Evolutionary conservation across 2,329 filamentous ascomycete genomes (phyloP).

Genomic region (Diplodia seriata): DNA sequence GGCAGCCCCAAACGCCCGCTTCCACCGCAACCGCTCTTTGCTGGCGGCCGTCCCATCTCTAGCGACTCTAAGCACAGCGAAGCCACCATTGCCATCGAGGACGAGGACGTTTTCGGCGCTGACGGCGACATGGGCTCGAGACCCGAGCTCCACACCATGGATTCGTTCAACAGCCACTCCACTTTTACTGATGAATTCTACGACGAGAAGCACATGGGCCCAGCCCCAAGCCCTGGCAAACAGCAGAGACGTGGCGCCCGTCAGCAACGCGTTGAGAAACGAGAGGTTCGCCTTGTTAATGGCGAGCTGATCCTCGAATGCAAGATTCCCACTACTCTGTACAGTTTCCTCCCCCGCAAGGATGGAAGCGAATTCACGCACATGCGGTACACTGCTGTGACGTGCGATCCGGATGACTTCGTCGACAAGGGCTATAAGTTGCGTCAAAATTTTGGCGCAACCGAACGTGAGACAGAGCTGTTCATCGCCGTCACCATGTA

Average conservation of each 20-base stretch:
- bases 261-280: constrained; percentile 85
- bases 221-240: constrained; percentile 77
- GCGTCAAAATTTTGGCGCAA: constrained; percentile 85
- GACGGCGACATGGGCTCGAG: constrained; percentile 59
- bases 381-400: constrained; percentile 99
- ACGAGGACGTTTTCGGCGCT: constrained; percentile 74
- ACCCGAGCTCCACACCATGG: constrained; percentile 66
- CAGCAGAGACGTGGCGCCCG: constrained; percentile 88
- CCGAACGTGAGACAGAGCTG: constrained; percentile 86
- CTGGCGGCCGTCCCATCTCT: constrained; percentile 58
- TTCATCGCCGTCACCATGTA: constrained; percentile 99
- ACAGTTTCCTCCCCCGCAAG: constrained; percentile 91
- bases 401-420: constrained; percentile 95
- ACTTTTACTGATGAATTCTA: constrained; percentile 61
- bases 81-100: constrained; percentile 73
- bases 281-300: constrained; percentile 95
- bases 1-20: constrained; percentile 86
- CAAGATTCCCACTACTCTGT: constrained; percentile 97
- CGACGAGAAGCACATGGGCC: constrained; percentile 79
- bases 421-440: constrained; percentile 87
- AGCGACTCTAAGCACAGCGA: constrained; percentile 59
- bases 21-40: constrained; percentile 86
- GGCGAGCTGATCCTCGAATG: constrained; percentile 97
- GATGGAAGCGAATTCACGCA: constrained; percentile 97
- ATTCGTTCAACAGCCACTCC: constrained; percentile 67